These are phyloP conservation scores for Termitomyces sp. DNA, from an alignment of 768 basidiomycete species.

Conservation along the genomic window DNA sequence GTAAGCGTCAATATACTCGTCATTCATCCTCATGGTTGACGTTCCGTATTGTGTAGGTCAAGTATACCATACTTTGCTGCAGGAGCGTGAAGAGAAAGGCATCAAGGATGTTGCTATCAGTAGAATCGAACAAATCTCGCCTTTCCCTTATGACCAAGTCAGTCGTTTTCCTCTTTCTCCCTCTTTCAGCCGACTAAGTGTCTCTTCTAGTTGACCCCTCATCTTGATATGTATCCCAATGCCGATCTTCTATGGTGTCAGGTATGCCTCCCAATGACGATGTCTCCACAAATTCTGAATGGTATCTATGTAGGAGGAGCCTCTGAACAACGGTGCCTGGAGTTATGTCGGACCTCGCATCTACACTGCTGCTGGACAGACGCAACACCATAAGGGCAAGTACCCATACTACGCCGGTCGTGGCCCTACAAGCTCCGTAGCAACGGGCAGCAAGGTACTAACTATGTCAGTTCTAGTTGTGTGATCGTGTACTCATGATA, in stretches of 20 bases:
- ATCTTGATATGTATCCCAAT: slow-evolving; percentile 96
- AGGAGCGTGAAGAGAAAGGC: slow-evolving; percentile 87
- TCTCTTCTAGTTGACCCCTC: slow-evolving; percentile 69
- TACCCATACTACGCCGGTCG: slow-evolving; percentile 92
- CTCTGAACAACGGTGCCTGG: slow-evolving; percentile 97
- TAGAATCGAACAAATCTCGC: slow-evolving; percentile 91
- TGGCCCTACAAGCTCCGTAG: slow-evolving; percentile 87
- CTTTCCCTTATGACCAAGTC: slow-evolving; percentile 95
- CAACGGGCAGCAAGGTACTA: slow-evolving; percentile 88
- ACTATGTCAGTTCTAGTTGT: background rate
- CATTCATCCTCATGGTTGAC: slow-evolving; percentile 1
- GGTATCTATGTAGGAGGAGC: slow-evolving; percentile 73
- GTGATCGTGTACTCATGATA: slow-evolving; percentile 8
- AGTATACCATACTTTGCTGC: slow-evolving; percentile 87
- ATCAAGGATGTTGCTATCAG: slow-evolving; percentile 94
- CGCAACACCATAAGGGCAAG: slow-evolving; percentile 87
- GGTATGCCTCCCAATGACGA: slow-evolving; percentile 30
- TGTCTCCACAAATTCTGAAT: slow-evolving; percentile 3
- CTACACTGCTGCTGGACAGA: slow-evolving; percentile 89
- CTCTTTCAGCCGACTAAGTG: background rate
- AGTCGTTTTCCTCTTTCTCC: slow-evolving; percentile 18
- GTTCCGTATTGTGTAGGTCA: slow-evolving; percentile 54
- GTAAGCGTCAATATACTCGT: slow-evolving; percentile 27
- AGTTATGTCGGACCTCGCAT: slow-evolving; percentile 92
- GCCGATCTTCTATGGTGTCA: slow-evolving; percentile 93